Evolutionary conservation across 2,329 filamentous ascomycete species (phyloP).

Genomic region (Paecilomyces dactylethromorphus): DNA sequence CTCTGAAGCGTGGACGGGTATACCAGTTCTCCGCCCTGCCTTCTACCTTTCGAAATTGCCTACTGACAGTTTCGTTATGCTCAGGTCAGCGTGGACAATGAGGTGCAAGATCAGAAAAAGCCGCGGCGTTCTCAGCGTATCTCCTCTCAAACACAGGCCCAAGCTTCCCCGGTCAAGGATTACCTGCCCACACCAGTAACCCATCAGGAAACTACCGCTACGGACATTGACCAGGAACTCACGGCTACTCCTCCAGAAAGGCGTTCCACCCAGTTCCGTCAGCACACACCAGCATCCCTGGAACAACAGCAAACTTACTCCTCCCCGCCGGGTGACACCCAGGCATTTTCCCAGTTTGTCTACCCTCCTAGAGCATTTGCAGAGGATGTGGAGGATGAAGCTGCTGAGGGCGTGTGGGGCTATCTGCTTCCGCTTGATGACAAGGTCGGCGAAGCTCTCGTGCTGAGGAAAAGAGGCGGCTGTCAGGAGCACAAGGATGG

Average conservation of each 20-base stretch:
- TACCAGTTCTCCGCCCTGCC: constrained; percentile 27
- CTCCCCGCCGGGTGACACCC: constrained; percentile 69
- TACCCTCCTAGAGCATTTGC: constrained; percentile 65
- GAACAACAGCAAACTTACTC: constrained; percentile 39
- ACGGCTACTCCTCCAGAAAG: constrained; percentile 64
- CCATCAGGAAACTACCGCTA: constrained; percentile 57
- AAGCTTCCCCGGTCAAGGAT: constrained; percentile 57
- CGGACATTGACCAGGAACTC: constrained; percentile 58
- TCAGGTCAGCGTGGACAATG: constrained; percentile 61
- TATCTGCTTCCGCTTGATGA: constrained; percentile 80
- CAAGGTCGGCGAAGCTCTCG: constrained; percentile 61
- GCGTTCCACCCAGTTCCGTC: constrained; percentile 47
- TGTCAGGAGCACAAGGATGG: constrained; percentile 51
- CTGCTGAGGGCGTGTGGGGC: constrained; percentile 85
- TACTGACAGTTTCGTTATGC: constrained; percentile 17
- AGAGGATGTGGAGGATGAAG: constrained; percentile 80
- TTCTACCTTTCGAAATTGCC: constrained; percentile 9
- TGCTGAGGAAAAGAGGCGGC: constrained; percentile 65
- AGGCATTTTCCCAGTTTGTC: constrained; percentile 73
- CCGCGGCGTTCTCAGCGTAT: constrained; percentile 71
- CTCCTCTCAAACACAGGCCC: constrained; percentile 49
- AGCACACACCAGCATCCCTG: constrained; percentile 36
- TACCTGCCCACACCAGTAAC: constrained; percentile 80
- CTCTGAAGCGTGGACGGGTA: constrained; percentile 77
- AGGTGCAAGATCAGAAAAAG: constrained; percentile 66